Percentiles rank a stretch among this genome's conserved stretches.
phyloP scores from a whole-genome alignment of 768 basidiomycete genomes.

The Lentinus brumalis region DNA sequence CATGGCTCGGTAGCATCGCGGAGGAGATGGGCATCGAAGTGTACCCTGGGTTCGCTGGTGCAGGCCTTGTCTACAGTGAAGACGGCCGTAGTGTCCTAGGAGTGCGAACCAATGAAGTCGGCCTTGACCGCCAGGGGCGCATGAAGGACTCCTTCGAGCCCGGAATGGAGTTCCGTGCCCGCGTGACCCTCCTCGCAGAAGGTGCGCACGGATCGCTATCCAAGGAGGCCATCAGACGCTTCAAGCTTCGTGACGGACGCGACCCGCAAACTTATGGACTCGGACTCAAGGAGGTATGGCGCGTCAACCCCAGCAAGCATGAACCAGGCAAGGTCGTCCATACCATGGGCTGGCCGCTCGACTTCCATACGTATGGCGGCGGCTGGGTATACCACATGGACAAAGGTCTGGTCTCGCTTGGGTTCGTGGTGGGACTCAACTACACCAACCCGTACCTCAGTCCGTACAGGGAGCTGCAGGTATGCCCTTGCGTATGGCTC shows the following conservation, averaged over 20 bases:
- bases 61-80: slow-evolving; percentile 71
- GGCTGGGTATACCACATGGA: slow-evolving; percentile 97
- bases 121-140: slow-evolving; percentile 72
- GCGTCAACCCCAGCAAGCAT: slow-evolving; percentile 65
- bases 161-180: slow-evolving; percentile 94
- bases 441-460: slow-evolving; percentile 92
- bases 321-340: slow-evolving; percentile 86
- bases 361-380: slow-evolving; percentile 82
- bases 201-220: slow-evolving; percentile 92
- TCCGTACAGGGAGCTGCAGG: slow-evolving; percentile 93
- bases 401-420: slow-evolving; percentile 84
- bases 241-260: slow-evolving; percentile 63
- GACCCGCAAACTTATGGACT: slow-evolving; percentile 96
- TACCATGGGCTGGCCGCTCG: slow-evolving; percentile 92
- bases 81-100: slow-evolving; percentile 68
- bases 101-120: slow-evolving; percentile 92
- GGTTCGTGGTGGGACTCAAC: slow-evolving; percentile 91
- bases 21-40: slow-evolving; percentile 91
- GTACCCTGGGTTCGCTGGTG: slow-evolving; percentile 96
- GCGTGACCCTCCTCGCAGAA: slow-evolving; percentile 90
- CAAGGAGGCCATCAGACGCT: slow-evolving; percentile 75
- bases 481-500: slow-evolving; percentile 33
- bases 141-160: slow-evolving; percentile 91
- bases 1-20: slow-evolving; percentile 87
- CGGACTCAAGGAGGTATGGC: slow-evolving; percentile 98